phyloP scores from a whole-genome alignment of 139 green algal genomes.

The Edaphochlamys debaryana region DNA sequence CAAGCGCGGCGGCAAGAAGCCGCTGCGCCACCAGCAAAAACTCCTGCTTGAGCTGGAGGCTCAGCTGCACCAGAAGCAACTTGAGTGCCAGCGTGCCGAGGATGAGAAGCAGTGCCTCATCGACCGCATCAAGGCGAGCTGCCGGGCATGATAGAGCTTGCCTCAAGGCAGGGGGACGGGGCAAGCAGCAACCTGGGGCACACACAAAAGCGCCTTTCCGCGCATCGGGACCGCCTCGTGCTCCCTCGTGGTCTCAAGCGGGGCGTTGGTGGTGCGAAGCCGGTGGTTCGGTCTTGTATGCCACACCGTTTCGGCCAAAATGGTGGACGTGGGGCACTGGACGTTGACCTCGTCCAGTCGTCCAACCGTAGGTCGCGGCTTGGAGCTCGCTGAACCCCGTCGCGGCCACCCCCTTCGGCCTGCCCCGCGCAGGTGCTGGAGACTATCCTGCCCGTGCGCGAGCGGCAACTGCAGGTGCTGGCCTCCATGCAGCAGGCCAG shows the following conservation, averaged over 20 bases:
- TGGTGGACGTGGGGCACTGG: too few species aligned
- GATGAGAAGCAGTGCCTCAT: background rate
- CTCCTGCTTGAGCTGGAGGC: background rate
- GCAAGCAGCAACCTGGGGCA: too few species aligned
- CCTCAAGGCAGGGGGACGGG: too few species aligned
- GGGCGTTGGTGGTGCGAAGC: too few species aligned
- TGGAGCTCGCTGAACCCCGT: background rate
- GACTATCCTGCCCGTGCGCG: conserved; percentile 15
- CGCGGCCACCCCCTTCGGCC: background rate
- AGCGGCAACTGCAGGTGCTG: background rate
- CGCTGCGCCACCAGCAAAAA: background rate
- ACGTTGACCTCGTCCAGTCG: too few species aligned
- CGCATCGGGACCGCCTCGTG: too few species aligned
- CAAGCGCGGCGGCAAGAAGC: conserved; percentile 18
- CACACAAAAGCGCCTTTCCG: too few species aligned
- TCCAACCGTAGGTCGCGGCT: too few species aligned
- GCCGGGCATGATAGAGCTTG: background rate
- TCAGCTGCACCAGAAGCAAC: background rate
- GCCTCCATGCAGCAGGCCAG: background rate
- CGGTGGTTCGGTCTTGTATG: too few species aligned
- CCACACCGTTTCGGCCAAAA: too few species aligned
- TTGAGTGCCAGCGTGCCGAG: background rate
- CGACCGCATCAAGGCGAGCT: conserved; percentile 13
- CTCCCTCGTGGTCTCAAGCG: too few species aligned
- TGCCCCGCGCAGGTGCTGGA: background rate